Conservation (phyloP, 306 rosid species). For the Psophocarpus tetragonolobus region DNA sequence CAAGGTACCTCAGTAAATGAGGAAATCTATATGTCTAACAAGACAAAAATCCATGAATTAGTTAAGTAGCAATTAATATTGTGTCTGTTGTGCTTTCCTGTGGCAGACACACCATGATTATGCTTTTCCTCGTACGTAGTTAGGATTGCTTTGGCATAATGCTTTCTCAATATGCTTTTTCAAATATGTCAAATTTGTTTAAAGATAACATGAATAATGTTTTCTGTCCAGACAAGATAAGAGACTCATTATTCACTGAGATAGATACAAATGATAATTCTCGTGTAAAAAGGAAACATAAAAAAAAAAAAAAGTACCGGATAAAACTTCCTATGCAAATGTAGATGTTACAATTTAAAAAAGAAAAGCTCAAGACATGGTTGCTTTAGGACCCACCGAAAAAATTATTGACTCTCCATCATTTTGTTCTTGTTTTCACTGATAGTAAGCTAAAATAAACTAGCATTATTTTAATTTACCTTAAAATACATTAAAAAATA, state of each 20-base stretch:
- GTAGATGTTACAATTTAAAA: not conserved
- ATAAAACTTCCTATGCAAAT: not conserved
- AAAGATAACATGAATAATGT: slow-evolving; percentile 13
- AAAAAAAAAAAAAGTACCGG: not conserved
- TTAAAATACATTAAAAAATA: too few species aligned
- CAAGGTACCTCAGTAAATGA: too few species aligned
- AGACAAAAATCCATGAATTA: too few species aligned
- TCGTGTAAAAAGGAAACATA: not conserved
- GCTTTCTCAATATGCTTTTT: too few species aligned
- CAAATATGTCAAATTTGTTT: slow-evolving; percentile 19
- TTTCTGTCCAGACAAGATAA: not conserved
- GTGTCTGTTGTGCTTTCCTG: too few species aligned
- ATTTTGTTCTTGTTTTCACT: slow-evolving; percentile 10
- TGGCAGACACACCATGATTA: too few species aligned
- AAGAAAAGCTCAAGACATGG: slow-evolving; percentile 9
- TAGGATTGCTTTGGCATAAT: too few species aligned
- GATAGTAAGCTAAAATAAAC: too few species aligned
- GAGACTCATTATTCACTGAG: slow-evolving; percentile 6
- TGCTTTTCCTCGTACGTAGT: too few species aligned
- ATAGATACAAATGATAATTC: not conserved
- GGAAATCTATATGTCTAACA: too few species aligned
- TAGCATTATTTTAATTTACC: too few species aligned
- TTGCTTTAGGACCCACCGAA: not conserved
- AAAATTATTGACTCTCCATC: slow-evolving; percentile 6
- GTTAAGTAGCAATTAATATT: too few species aligned